Percentiles rank a stretch among this genome's conserved stretches.
phyloP scores from a whole-genome alignment of 2,329 filamentous ascomycete genomes.

The Emmonsiellopsis sp. region DNA sequence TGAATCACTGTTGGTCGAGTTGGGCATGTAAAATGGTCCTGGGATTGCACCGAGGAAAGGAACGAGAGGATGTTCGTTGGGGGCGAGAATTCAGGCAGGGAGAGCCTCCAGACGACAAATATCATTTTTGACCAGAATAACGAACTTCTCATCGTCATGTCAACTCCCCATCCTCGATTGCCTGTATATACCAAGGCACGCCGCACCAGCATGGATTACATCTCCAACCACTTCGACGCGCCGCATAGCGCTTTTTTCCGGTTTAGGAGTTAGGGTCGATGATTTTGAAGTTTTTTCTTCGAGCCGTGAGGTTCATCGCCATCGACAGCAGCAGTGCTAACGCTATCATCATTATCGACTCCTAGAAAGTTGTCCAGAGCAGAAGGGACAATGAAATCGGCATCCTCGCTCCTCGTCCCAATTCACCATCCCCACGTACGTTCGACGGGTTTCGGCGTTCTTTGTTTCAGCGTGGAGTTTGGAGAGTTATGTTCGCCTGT shows the following conservation, averaged over 20 bases:
- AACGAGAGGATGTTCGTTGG: neutral
- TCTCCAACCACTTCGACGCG: neutral
- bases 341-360: too few relatives aligned
- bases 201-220: neutral
- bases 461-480: too few relatives aligned
- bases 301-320: too few relatives aligned
- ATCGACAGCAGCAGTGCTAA: too few relatives aligned
- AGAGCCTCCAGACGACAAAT: neutral
- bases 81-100: neutral
- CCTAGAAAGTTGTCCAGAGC: too few relatives aligned
- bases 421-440: too few relatives aligned
- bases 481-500: too few relatives aligned
- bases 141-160: neutral
- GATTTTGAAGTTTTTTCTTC: neutral
- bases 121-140: neutral
- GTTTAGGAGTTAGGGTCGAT: neutral
- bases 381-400: too few relatives aligned
- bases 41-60: neutral
- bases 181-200: too few relatives aligned
- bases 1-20: conserved; percentile 9
- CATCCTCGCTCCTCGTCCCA: too few relatives aligned
- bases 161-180: neutral
- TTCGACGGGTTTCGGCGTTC: too few relatives aligned
- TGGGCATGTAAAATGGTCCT: conserved; percentile 7
- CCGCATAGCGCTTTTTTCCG: neutral